Conservation (phyloP, 1,284 basidiomycete genomes). For the Microbotryum violaceum region DNA sequence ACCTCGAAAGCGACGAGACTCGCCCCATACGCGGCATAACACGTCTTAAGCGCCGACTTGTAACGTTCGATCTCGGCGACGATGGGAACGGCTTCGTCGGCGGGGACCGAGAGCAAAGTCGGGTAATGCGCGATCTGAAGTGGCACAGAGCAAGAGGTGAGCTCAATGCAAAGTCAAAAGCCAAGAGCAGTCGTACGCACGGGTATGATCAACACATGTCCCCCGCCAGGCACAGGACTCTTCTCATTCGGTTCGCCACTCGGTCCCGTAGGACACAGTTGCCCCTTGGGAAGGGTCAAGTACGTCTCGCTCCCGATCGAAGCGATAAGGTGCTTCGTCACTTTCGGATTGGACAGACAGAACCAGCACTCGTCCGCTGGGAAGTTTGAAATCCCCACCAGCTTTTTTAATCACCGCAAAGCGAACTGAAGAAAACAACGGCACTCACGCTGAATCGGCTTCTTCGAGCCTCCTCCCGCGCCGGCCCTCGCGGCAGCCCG, state of each 20-base stretch:
- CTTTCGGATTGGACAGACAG: constrained; percentile 82
- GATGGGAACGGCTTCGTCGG: constrained; percentile 65
- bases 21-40: constrained; percentile 63
- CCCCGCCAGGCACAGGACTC: constrained; percentile 70
- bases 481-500: constrained; percentile 35
- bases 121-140: constrained; percentile 49
- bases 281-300: constrained; percentile 84
- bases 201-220: constrained; percentile 62
- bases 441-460: constrained; percentile 66
- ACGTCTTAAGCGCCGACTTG: constrained; percentile 61
- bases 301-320: constrained; percentile 88
- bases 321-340: constrained; percentile 87
- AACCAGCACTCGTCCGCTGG: constrained; percentile 92
- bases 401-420: too few relatives aligned
- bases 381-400: not conserved
- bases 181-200: constrained; percentile 6
- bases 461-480: constrained; percentile 52
- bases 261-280: constrained; percentile 70
- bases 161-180: constrained; percentile 37
- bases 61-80: constrained; percentile 72
- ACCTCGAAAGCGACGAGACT: constrained; percentile 77
- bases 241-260: constrained; percentile 40
- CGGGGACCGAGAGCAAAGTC: constrained; percentile 59
- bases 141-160: constrained; percentile 58
- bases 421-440: constrained; percentile 13